Evolutionary conservation across 306 rosid species (phyloP), one percentile per base, ranked within the genome.

Genomic region (Boehmeria nivea): DNA sequence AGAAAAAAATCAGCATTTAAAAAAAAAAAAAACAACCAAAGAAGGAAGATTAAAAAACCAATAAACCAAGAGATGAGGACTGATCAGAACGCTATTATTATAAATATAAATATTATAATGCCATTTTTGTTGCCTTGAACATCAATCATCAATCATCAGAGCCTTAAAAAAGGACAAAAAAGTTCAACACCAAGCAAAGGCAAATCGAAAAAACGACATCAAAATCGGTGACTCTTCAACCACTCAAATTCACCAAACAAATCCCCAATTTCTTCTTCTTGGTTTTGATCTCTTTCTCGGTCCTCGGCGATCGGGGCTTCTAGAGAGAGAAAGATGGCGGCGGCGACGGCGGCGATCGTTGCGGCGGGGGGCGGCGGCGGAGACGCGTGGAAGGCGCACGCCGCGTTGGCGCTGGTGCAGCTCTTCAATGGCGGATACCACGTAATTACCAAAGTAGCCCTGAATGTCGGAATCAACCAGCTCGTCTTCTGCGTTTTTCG

Each of bases 391-490:
- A 84, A 69, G 70, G 90, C 97, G 17, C 95, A 90, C 59, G 49
- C 75, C 49, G 86, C 80, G 43, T 78, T 86, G 97, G 91, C 80
- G 4, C 0, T 87, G 37, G 84, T 87, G 8, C 97, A 90, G 72
- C 59, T 86, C 18, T 63, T 76, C 80, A 74, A 74, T 69, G 98
- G 94, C 43, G 95, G 95, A 4, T 90, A 86, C 66, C 97, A 90
- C 65, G 97, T 90, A 19, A 73, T 90, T 54, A 84, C 97, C 78
- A 90, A 90, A 70, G 80, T 90, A 0, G 95, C 97, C 54, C 95
- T 90, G 63, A 78, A 90, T 44, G 91, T 82, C 62, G 97, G 95
- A 16, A 38, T 90, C 70, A 86, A 86, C 63, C 91, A 86, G 59
- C 65, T 86, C 47, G 95, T 90, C 15, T 90, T 90, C 79, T 90